These are phyloP conservation scores for Amanita molliuscula DNA, from an alignment of 768 basidiomycete genomes.

Conservation along the genomic window DNA sequence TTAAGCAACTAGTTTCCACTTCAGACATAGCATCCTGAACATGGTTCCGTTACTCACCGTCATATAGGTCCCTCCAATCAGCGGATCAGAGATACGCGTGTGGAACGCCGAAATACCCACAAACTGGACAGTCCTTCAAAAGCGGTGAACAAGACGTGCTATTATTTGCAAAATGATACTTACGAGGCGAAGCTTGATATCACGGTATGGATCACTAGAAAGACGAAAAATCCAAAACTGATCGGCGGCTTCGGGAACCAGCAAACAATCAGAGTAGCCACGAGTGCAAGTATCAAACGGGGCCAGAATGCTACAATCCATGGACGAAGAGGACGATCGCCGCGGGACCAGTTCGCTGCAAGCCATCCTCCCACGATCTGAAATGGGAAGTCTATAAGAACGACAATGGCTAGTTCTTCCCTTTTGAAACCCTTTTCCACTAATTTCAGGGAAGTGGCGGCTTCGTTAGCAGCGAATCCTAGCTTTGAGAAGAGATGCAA, in stretches of 20 bases:
- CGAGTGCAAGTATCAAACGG: constrained; percentile 59
- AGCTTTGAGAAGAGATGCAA: constrained; percentile 90
- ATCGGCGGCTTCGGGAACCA: constrained; percentile 78
- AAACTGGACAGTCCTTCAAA: constrained; percentile 86
- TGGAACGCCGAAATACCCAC: constrained; percentile 99
- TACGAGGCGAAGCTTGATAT: constrained; percentile 79
- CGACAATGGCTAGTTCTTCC: constrained; percentile 92
- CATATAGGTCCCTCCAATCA: constrained; percentile 99
- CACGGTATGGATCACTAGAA: constrained; percentile 76
- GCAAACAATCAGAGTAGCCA: constrained; percentile 70
- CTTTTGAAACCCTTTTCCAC: constrained; percentile 94
- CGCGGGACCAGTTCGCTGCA: constrained; percentile 84
- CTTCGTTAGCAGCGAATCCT: constrained; percentile 91
- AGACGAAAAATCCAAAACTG: constrained; percentile 64
- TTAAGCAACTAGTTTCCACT: constrained; percentile 61
- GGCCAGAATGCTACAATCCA: constrained; percentile 94
- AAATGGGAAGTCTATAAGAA: constrained; percentile 95
- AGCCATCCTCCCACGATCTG: constrained; percentile 93
- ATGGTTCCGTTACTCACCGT: constrained; percentile 48
- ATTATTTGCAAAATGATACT: constrained; percentile 16
- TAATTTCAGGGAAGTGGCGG: constrained; percentile 84
- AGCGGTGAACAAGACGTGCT: neutral
- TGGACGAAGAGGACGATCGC: constrained; percentile 67
- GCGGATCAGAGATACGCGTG: constrained; percentile 88
- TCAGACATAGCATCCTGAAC: constrained; percentile 2